Percentiles rank a stretch among this genome's conserved stretches.
phyloP scores from a whole-genome alignment of 306 rosid species.

The Ceratonia siliqua region DNA sequence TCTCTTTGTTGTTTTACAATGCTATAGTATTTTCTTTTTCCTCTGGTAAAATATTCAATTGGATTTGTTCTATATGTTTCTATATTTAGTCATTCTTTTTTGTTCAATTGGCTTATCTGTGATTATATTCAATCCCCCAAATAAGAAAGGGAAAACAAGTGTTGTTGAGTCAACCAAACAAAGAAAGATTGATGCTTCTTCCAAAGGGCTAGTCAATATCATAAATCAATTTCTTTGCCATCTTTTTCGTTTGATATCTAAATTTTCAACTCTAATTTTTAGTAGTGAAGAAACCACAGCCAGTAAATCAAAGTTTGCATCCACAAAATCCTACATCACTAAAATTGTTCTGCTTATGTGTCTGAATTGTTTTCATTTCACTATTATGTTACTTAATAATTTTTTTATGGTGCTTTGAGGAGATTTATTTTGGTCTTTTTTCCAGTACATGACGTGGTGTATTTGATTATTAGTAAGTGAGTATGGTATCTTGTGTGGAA shows the following conservation, averaged over 20 bases:
- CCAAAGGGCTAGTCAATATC: slow-evolving; percentile 56
- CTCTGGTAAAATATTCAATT: neutral
- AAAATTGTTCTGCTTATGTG: too few species aligned
- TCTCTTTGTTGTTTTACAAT: neutral
- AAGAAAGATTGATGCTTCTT: slow-evolving; percentile 47
- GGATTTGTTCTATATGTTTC: neutral
- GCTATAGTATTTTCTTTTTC: slow-evolving; percentile 3
- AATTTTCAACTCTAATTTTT: slow-evolving; percentile 28
- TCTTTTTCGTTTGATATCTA: slow-evolving; percentile 29
- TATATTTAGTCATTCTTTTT: neutral
- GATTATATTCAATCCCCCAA: slow-evolving; percentile 53
- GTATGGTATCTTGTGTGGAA: too few species aligned
- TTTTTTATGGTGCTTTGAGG: neutral
- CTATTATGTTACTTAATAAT: slow-evolving; percentile 1
- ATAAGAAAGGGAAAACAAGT: slow-evolving; percentile 62
- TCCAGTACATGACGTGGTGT: neutral
- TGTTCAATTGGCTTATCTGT: too few species aligned
- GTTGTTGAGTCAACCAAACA: slow-evolving; percentile 48
- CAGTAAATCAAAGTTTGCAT: slow-evolving; percentile 56
- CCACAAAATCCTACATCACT: slow-evolving; percentile 50
- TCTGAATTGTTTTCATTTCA: slow-evolving; percentile 9
- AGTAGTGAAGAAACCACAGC: slow-evolving; percentile 65
- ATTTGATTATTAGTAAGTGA: too few species aligned
- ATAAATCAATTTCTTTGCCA: neutral
- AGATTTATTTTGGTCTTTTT: slow-evolving; percentile 15